phyloP scores from a whole-genome alignment of 768 basidiomycete genomes.

The Imleria badia region DNA sequence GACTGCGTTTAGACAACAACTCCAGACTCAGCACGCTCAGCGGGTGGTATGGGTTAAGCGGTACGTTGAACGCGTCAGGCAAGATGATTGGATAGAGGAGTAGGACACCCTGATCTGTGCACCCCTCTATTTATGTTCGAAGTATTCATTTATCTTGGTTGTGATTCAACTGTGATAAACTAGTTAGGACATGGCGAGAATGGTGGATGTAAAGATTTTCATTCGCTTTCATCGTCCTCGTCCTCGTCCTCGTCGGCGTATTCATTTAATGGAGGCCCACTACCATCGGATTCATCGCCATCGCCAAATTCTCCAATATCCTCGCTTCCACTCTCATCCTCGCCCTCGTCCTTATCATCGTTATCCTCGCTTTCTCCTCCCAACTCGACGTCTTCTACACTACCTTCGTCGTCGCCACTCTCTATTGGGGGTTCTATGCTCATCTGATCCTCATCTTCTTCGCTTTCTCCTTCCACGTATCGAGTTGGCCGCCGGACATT shows the following conservation, averaged over 20 bases:
- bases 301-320: slow-evolving; percentile 41
- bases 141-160: slow-evolving; percentile 2
- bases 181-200: not conserved
- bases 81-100: slow-evolving; percentile 71
- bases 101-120: slow-evolving; percentile 16
- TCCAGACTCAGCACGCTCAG: slow-evolving; percentile 48
- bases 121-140: slow-evolving; percentile 1
- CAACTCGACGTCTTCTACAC: slow-evolving; percentile 76
- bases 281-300: slow-evolving; percentile 41
- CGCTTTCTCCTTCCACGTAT: slow-evolving; percentile 83
- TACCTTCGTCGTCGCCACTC: slow-evolving; percentile 66
- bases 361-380: slow-evolving; percentile 61
- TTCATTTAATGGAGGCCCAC: slow-evolving; percentile 42
- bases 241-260: slow-evolving; percentile 65
- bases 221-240: slow-evolving; percentile 53
- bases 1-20: slow-evolving; percentile 37
- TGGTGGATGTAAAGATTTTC: not conserved
- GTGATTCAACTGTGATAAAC: not conserved
- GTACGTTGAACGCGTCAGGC: slow-evolving; percentile 64
- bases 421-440: slow-evolving; percentile 62
- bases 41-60: slow-evolving; percentile 61
- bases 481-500: slow-evolving; percentile 42
- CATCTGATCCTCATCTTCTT: slow-evolving; percentile 59
- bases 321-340: slow-evolving; percentile 45
- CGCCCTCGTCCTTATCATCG: slow-evolving; percentile 46